These are phyloP conservation scores for Boletus rubroflammeus DNA, from an alignment of 768 basidiomycete species.

Conservation along the genomic window DNA sequence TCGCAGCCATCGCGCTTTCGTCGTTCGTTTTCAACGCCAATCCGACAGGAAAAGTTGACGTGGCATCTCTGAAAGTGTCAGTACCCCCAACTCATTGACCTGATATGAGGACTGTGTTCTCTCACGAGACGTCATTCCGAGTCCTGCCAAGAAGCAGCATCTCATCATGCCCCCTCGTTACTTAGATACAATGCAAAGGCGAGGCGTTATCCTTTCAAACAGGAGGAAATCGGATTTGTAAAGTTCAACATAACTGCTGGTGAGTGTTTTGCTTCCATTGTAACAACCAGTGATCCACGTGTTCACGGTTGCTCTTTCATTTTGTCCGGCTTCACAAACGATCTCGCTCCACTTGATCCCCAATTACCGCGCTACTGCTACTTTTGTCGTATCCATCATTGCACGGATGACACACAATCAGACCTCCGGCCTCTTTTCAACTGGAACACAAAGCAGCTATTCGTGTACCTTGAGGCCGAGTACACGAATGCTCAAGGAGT, in stretches of 20 bases:
- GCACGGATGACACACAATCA: constrained; percentile 27
- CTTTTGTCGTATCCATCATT: neutral
- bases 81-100: constrained; percentile 25
- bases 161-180: constrained; percentile 11
- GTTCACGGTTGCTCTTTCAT: constrained; percentile 28
- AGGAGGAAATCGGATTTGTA: constrained; percentile 76
- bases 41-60: constrained; percentile 53
- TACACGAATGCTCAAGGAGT: constrained; percentile 74
- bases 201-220: constrained; percentile 52
- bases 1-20: constrained; percentile 69
- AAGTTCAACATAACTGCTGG: constrained; percentile 82
- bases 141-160: constrained; percentile 5
- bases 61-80: constrained; percentile 76
- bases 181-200: constrained; percentile 46
- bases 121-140: constrained; percentile 8
- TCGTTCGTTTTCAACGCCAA: constrained; percentile 61
- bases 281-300: constrained; percentile 11
- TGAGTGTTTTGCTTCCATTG: constrained; percentile 38
- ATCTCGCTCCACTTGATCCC: constrained; percentile 3
- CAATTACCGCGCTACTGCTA: constrained; percentile 15
- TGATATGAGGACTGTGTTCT: constrained; percentile 3
- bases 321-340: constrained; percentile 12
- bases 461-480: constrained; percentile 83
- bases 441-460: constrained; percentile 97
- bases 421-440: constrained; percentile 83